These are phyloP conservation scores for Trichomonas gallinae DNA, from an alignment of 208 protist species.

Conservation along the genomic window DNA sequence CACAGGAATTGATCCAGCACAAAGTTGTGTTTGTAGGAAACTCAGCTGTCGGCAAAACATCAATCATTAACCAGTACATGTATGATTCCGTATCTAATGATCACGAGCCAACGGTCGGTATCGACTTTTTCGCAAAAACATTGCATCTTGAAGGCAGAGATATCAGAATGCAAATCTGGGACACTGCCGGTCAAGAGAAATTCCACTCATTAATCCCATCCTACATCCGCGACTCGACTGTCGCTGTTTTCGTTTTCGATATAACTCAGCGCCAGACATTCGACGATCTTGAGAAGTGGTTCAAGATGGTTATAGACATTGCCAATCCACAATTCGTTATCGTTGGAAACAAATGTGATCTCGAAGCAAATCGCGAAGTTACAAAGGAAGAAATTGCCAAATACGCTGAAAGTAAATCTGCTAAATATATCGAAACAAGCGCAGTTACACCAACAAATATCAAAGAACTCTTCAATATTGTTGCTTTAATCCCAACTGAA, in stretches of 20 bases:
- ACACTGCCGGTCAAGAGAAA: constrained; percentile 12
- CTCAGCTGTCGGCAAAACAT: background rate
- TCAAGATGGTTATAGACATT: background rate
- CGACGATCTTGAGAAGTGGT: background rate
- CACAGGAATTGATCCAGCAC: background rate
- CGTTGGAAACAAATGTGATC: background rate
- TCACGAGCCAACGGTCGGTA: constrained; percentile 10
- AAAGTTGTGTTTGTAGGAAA: constrained; percentile 16
- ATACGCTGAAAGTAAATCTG: background rate
- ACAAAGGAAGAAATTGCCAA: background rate
- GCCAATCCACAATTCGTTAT: background rate
- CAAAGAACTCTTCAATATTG: background rate
- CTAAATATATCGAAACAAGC: background rate
- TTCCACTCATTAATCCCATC: background rate
- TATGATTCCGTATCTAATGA: background rate
- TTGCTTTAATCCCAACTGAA: background rate
- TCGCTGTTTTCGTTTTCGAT: background rate
- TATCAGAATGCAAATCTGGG: background rate
- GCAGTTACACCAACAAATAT: background rate
- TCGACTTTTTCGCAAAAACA: constrained; percentile 12
- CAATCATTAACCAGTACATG: constrained; percentile 5
- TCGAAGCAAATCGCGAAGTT: background rate
- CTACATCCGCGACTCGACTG: background rate
- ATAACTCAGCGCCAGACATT: background rate
- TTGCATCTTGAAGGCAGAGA: background rate